These are phyloP conservation scores for Trichoderma sp. DNA, from an alignment of 2,329 filamentous ascomycete species.

Conservation along the genomic window DNA sequence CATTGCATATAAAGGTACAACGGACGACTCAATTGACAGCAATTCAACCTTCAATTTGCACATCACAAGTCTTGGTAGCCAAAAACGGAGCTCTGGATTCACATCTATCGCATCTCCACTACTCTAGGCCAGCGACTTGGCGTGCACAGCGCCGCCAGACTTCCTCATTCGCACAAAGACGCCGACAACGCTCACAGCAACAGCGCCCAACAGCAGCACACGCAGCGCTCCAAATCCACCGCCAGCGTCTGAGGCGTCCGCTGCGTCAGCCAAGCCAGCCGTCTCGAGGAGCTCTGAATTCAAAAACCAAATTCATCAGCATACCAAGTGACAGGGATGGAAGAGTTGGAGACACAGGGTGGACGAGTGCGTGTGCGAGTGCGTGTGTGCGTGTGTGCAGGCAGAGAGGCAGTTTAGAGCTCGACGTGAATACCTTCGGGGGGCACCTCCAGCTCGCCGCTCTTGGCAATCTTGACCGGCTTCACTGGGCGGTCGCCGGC, in stretches of 20 bases:
- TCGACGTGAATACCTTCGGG: conserved; percentile 92
- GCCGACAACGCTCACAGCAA: conserved; percentile 49
- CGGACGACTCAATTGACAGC: not conserved
- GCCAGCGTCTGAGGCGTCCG: conserved; percentile 21
- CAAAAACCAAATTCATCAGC: conserved; percentile 41
- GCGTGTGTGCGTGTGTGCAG: too few relatives aligned
- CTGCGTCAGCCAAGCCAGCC: conserved; percentile 31
- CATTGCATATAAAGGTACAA: not conserved
- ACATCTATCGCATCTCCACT: not conserved
- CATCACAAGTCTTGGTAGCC: not conserved
- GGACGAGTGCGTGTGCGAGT: not conserved
- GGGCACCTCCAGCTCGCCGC: conserved; percentile 80
- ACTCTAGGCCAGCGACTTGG: conserved; percentile 49
- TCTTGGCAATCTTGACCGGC: conserved; percentile 76
- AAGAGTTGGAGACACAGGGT: conserved; percentile 30
- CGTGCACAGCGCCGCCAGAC: conserved; percentile 41
- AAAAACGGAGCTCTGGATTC: not conserved
- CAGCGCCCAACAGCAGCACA: conserved; percentile 52
- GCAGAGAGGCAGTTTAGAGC: conserved; percentile 59
- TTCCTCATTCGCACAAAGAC: conserved; percentile 49
- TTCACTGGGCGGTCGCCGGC: conserved; percentile 68
- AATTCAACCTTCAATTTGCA: too few relatives aligned
- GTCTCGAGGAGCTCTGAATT: conserved; percentile 38
- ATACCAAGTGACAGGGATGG: conserved; percentile 37
- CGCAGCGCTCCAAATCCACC: conserved; percentile 50